A percentile compares a stretch with the other conserved stretches of the same genome.
Conservation (phyloP, 148 eudicot genomes). For the Chenopodium suecicum region DNA sequence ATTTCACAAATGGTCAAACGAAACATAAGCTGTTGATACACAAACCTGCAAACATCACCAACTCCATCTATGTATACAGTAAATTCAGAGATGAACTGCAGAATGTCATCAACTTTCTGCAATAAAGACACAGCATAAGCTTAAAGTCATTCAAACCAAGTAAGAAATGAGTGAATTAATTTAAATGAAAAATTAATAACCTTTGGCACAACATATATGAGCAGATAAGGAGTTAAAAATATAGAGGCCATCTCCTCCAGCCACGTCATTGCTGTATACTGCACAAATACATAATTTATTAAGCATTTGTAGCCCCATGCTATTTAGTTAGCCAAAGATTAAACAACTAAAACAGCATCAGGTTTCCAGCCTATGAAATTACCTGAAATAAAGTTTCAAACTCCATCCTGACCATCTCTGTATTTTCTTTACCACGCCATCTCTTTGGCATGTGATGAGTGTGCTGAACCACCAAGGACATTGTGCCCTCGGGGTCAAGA, state of each 20-base stretch:
- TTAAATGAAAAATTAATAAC: slow-evolving; percentile 30
- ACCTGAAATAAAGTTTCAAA: slow-evolving; percentile 97
- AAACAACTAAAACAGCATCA: neutral
- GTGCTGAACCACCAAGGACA: slow-evolving; percentile 79
- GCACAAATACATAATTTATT: slow-evolving; percentile 26
- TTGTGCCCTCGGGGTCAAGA: slow-evolving; percentile 81
- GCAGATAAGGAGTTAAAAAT: slow-evolving; percentile 88
- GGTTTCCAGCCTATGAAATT: slow-evolving; percentile 4
- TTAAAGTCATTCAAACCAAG: slow-evolving; percentile 10
- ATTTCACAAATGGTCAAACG: neutral
- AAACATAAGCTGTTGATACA: neutral
- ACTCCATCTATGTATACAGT: slow-evolving; percentile 88
- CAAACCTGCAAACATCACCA: slow-evolving; percentile 93
- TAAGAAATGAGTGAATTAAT: neutral
- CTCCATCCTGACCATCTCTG: slow-evolving; percentile 60
- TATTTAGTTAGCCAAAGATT: neutral
- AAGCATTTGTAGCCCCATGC: neutral
- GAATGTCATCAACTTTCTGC: slow-evolving; percentile 80
- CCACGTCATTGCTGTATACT: slow-evolving; percentile 95
- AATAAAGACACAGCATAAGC: slow-evolving; percentile 16
- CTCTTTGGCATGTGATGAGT: slow-evolving; percentile 90
- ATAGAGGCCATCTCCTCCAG: slow-evolving; percentile 97
- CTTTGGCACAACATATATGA: slow-evolving; percentile 83
- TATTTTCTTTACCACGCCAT: slow-evolving; percentile 94
- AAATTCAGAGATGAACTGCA: slow-evolving; percentile 79